Evolutionary conservation across 2,329 filamentous ascomycete genomes (phyloP).

Genomic region (Raffaelea ambrosiae): DNA sequence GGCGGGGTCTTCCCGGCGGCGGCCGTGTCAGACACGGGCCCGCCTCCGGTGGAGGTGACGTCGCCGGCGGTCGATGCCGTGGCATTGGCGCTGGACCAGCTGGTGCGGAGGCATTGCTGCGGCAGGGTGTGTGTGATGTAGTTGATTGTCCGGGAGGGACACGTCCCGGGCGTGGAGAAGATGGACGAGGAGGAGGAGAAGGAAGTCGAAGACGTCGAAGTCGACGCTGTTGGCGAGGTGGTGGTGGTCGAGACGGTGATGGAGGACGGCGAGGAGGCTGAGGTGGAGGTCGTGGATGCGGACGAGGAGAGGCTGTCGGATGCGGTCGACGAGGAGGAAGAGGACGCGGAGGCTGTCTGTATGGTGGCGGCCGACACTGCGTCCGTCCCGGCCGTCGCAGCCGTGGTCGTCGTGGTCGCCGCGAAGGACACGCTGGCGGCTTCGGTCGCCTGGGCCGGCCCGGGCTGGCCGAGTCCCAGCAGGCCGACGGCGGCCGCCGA

Average conservation of each 20-base stretch:
- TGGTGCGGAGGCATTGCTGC: conserved; percentile 65
- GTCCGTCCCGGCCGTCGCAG: not conserved
- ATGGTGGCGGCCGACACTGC: not conserved
- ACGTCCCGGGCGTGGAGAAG: conserved; percentile 22
- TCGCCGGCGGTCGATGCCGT: conserved; percentile 3
- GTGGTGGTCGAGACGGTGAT: not conserved
- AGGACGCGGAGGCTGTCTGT: not conserved
- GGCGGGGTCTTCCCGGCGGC: too few species aligned
- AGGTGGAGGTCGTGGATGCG: not conserved
- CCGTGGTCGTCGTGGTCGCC: not conserved
- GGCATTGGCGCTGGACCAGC: conserved; percentile 34
- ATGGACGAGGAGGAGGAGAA: not conserved
- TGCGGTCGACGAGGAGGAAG: not conserved
- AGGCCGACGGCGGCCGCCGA: conserved; percentile 13
- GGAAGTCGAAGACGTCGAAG: not conserved
- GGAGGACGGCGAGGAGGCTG: not conserved
- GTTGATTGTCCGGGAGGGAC: conserved; percentile 61
- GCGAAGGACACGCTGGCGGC: not conserved
- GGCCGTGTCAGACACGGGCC: too few species aligned
- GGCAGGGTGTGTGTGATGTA: conserved; percentile 73
- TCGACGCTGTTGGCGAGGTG: conserved; percentile 1
- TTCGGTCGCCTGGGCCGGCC: conserved; percentile 8
- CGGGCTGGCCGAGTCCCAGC: conserved; percentile 11
- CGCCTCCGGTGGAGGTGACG: too few species aligned
- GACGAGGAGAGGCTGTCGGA: not conserved